Base-by-base conservation (phyloP, 1,284 basidiomycete species). In the Tilletia horrida region DNA sequence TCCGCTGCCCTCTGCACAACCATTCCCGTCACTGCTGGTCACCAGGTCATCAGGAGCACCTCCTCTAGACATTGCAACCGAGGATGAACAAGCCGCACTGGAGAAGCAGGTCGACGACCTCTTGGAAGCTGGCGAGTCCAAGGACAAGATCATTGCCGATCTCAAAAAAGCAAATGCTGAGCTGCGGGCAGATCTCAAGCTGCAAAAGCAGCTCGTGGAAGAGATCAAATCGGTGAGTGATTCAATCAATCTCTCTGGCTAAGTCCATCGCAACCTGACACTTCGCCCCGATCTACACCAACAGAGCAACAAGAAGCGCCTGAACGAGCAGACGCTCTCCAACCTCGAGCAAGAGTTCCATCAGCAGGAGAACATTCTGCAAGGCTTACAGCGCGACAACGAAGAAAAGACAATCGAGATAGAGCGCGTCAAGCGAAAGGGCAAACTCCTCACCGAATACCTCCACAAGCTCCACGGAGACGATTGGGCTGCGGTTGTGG, bases 371-470 rank as follows among this genome's bases (percentile, higher is more conserved):
- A 73, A 72, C 73, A 78, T 78, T 63, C 68, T 78, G 47, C 72
- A 76, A 47, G 76, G 76, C 14, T 66, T 78, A 2, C 76, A 78
- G 55, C 59, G 72, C 29, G 76, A 77, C 67, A 78, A 78, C 55
- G 76, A 78, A 64, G 68, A 69, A 57, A 76, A 76, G 70, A 78
- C 75, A 55, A 69, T 76, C 57, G 75, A 78, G 44, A 70, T 75
- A 23, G 76, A 78, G 62, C 50, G 59, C 21, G 52, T 78, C 14
- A 66, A 72, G 44, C 63, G 76, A n/a, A 70, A 71, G 40, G 63
- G 68, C 42, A 75, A 74, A 66, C 35, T 71, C 66, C 73, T 78
- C 69, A 70, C 70, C 35, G 75, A 76, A 52, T 75, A 73, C 40
- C 70, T 76, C 42, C 64, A 69, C 11, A 63, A 66, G 1, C 69